These are phyloP conservation scores for Microdochium bolleyi DNA, from an alignment of 2,329 filamentous ascomycete genomes.

Conservation along the genomic window DNA sequence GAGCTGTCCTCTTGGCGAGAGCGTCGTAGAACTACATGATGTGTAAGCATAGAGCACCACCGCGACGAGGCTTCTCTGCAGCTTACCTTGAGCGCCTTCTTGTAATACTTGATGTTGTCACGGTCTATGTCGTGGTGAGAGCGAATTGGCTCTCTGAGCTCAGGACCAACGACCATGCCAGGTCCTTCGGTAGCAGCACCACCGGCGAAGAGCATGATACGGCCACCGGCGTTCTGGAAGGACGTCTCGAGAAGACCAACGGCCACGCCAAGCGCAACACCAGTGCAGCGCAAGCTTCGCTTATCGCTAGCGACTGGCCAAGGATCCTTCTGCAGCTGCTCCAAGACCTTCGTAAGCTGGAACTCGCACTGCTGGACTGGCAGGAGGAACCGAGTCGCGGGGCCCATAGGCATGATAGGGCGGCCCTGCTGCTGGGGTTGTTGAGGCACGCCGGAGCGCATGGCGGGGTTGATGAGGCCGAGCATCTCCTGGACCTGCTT, in stretches of 20 bases:
- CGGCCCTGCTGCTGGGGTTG: constrained; percentile 59
- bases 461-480: constrained; percentile 63
- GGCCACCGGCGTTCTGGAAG: constrained; percentile 89
- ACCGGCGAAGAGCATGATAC: constrained; percentile 96
- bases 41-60: constrained; percentile 13
- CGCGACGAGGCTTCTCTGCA: background rate
- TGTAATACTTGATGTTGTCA: constrained; percentile 99
- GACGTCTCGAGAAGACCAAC: constrained; percentile 87
- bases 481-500: constrained; percentile 99
- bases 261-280: constrained; percentile 92
- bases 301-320: constrained; percentile 96
- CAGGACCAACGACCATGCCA: constrained; percentile 92
- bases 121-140: constrained; percentile 98
- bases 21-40: constrained; percentile 75
- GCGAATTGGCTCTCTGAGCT: constrained; percentile 91
- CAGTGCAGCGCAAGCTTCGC: constrained; percentile 83
- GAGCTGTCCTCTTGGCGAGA: constrained; percentile 85
- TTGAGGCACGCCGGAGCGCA: constrained; percentile 67
- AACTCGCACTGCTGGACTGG: constrained; percentile 95
- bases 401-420: constrained; percentile 65
- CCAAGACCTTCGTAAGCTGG: constrained; percentile 90
- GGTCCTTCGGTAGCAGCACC: constrained; percentile 93
- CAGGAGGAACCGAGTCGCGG: constrained; percentile 82
- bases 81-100: constrained; percentile 88
- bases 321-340: constrained; percentile 92